Evolutionary conservation across 2,329 filamentous ascomycete species (phyloP).

Genomic region (Magnaporthiopsis incrustans): DNA sequence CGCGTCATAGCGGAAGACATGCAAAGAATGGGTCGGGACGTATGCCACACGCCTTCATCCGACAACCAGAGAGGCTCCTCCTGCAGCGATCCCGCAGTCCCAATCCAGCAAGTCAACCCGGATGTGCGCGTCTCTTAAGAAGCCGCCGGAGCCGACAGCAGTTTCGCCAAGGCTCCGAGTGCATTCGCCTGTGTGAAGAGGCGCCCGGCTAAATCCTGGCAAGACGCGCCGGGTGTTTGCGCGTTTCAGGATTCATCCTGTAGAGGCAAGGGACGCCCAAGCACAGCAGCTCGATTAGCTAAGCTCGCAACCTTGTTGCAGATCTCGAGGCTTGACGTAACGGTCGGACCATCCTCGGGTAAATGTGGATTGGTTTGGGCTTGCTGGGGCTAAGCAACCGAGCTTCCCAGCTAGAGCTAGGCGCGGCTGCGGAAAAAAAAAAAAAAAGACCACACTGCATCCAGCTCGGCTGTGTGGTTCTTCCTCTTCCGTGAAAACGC

Average conservation of each 20-base stretch:
- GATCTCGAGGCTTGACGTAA: neutral
- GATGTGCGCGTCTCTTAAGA: neutral
- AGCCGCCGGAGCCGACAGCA: neutral
- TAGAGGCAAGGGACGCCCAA: no score
- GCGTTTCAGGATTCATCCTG: no score
- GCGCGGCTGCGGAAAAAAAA: neutral
- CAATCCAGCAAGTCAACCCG: neutral
- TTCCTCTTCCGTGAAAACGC: slow-evolving; percentile 34
- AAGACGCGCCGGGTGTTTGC: no score
- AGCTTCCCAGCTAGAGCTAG: neutral
- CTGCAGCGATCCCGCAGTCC: neutral
- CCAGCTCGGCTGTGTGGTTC: slow-evolving; percentile 29
- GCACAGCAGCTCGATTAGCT: neutral
- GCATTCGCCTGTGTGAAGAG: neutral
- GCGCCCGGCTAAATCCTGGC: neutral
- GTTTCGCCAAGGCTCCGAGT: neutral
- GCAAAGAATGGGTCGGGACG: no score
- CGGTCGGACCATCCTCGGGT: neutral
- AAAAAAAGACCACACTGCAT: slow-evolving; percentile 3
- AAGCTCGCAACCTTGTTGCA: neutral
- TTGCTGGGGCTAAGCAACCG: no score
- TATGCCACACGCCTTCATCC: neutral
- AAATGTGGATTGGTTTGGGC: neutral
- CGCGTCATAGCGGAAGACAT: neutral
- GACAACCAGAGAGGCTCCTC: neutral